Conservation (phyloP, 352 stramenopile genomes). For the Thalassiosira gravida region DNA sequence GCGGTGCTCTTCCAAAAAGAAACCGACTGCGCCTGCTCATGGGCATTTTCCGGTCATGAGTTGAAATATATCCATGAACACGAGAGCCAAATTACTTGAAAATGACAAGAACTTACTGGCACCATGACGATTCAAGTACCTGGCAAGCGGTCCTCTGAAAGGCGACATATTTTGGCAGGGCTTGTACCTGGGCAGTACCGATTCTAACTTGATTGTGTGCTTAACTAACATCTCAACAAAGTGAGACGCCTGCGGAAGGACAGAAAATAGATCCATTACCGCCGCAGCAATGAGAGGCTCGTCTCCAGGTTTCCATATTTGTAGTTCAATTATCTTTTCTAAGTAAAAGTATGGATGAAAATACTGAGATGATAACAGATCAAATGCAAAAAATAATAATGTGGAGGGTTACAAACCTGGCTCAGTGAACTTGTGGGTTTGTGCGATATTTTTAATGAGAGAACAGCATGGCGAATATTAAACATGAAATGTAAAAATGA, state of each 20-base stretch:
- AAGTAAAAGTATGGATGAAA: constrained; percentile 87
- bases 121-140: constrained; percentile 90
- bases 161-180: constrained; percentile 88
- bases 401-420: constrained; percentile 25
- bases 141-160: constrained; percentile 90
- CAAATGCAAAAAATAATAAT: constrained; percentile 6
- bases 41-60: neutral
- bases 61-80: neutral
- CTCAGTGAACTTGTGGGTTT: constrained; percentile 38
- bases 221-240: constrained; percentile 95
- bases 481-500: neutral
- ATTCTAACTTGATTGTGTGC: constrained; percentile 92
- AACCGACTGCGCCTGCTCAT: constrained; percentile 49
- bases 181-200: constrained; percentile 90
- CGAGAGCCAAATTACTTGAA: constrained; percentile 22
- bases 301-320: constrained; percentile 87
- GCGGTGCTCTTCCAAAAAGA: constrained; percentile 75
- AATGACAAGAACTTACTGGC: neutral
- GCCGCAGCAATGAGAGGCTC: constrained; percentile 93
- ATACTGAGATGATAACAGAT: constrained; percentile 51
- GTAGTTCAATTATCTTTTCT: constrained; percentile 64
- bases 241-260: constrained; percentile 91
- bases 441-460: constrained; percentile 13
- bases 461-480: too few species aligned
- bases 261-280: constrained; percentile 95